Conservation (phyloP, 129 eudicot species). For the Flaveria robusta region DNA sequence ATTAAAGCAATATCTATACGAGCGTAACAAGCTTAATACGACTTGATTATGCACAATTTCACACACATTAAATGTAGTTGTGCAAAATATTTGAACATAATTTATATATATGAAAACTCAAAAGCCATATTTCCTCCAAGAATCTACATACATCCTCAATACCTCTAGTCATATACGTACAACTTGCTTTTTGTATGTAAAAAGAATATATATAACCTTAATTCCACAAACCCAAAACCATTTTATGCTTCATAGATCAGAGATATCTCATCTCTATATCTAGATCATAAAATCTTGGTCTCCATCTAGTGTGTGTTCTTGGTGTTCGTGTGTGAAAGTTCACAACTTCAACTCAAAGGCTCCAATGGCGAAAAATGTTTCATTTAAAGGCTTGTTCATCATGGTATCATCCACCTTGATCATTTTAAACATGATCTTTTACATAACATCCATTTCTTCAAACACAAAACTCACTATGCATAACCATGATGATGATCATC, state of each 20-base stretch:
- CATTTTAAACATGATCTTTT: slow-evolving; percentile 28
- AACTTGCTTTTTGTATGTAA: background rate
- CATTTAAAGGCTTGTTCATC: slow-evolving; percentile 34
- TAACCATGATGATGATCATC: slow-evolving; percentile 16
- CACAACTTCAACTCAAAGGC: background rate
- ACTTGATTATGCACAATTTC: too few relatives aligned
- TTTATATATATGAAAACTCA: background rate
- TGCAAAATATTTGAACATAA: background rate
- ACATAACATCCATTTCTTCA: slow-evolving; percentile 27
- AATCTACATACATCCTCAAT: background rate
- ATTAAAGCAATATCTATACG: too few relatives aligned
- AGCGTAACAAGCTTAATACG: too few relatives aligned
- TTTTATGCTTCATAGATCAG: background rate
- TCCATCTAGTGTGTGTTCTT: background rate
- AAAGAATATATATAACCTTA: background rate
- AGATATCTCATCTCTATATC: background rate
- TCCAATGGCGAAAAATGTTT: slow-evolving; percentile 21
- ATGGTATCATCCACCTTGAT: slow-evolving; percentile 40
- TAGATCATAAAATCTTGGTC: background rate
- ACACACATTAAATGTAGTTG: background rate
- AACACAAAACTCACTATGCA: slow-evolving; percentile 21
- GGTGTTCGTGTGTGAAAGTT: slow-evolving; percentile 22
- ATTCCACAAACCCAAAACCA: background rate
- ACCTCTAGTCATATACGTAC: background rate
- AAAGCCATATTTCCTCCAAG: background rate